Evolutionary conservation across 306 rosid genomes (phyloP), one percentile per base, ranked within the genome.

Genomic region (Dalbergia cochinchinensis): DNA sequence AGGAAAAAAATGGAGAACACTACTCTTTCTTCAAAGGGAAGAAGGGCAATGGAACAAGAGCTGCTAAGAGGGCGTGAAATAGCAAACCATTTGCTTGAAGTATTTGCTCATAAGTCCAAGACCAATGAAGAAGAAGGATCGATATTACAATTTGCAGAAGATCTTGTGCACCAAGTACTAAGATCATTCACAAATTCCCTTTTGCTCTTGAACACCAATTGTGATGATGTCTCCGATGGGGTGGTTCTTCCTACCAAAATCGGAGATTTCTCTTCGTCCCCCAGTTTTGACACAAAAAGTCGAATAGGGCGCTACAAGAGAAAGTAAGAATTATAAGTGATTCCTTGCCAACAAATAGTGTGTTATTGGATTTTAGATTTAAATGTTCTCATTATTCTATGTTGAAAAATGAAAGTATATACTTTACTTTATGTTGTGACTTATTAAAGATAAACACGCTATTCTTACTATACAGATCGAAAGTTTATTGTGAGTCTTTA

Each of bases 121-220:
- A 82, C 15, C 31, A n/a, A 4, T 26, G 60, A 41, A 8, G 50
- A 37, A 4, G 16, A 55, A 26, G 31, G 3, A 3, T 26, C 31
- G 31, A 26, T 26, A 26, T 26, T 26, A 26, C 31, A 26, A 26
- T 26, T 26, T 26, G 31, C 31, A 26, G 31, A 26, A 65, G 72
- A 83, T 78, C 83, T 83, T 57, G 76, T 47, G 37, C 54, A 26
- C 5, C 66, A 78, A 31, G 74, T 83, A 3, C 59, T 83, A 0
- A 19, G 76, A 20, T 78, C 83, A 19, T 78, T 83, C 67, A 57
- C 83, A 33, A 78, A 78, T 10, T 26, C 86, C 65, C 83, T 77
- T 71, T 65, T 78, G 11, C 55, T 83, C 6, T 64, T 79, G 68
- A 72, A 80, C 74, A 34, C 50, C 31, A 26, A 1, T 26, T 26